phyloP scores from a whole-genome alignment of 495 filamentous ascomycete species.

The Penicillium coffeae region DNA sequence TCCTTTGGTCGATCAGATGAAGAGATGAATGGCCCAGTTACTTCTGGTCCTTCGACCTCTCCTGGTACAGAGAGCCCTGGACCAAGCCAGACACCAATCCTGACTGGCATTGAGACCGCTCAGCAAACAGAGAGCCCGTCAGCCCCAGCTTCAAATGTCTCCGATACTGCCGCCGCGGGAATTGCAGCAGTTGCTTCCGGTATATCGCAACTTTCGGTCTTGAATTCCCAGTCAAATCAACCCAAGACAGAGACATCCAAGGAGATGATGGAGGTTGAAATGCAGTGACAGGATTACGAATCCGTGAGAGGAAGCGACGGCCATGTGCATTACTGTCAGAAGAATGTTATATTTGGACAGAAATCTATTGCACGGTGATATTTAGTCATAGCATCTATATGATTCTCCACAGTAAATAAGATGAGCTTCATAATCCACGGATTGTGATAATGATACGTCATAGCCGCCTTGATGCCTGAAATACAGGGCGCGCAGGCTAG shows the following conservation, averaged over 20 bases:
- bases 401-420: too few species aligned
- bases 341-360: not conserved
- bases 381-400: not conserved
- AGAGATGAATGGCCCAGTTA: slow-evolving; percentile 81
- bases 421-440: too few species aligned
- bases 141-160: slow-evolving; percentile 17
- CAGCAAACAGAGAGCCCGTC: slow-evolving; percentile 28
- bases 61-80: slow-evolving; percentile 16
- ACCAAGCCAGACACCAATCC: slow-evolving; percentile 27
- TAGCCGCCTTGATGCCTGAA: slow-evolving; percentile 13
- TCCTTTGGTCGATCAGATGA: slow-evolving; percentile 77
- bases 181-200: slow-evolving; percentile 39
- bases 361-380: not conserved
- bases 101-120: slow-evolving; percentile 48
- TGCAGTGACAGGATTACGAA: slow-evolving; percentile 31
- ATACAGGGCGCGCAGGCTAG: not conserved
- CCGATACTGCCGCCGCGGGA: slow-evolving; percentile 25
- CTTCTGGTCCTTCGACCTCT: slow-evolving; percentile 11
- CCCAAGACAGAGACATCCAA: slow-evolving; percentile 16
- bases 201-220: slow-evolving; percentile 38
- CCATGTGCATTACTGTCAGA: not conserved
- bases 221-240: slow-evolving; percentile 22
- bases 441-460: too few species aligned
- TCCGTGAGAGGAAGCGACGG: not conserved
- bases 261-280: slow-evolving; percentile 45